These are phyloP conservation scores for Dendrocalamus latiflorus DNA, from an alignment of 202 grass and related monocot species.

Conservation along the genomic window DNA sequence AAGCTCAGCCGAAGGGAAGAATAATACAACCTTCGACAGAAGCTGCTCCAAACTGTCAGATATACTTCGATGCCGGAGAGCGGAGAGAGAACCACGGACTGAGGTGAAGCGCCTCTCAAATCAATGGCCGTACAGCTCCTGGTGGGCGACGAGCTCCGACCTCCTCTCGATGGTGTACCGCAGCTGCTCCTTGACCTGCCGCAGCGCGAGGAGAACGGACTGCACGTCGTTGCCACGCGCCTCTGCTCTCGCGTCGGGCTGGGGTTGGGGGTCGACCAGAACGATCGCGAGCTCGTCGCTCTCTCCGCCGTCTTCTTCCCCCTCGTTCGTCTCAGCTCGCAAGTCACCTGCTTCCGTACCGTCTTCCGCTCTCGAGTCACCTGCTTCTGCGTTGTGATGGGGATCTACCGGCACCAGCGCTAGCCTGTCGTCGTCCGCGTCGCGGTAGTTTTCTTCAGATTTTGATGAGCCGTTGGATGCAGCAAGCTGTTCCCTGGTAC, in stretches of 20 bases:
- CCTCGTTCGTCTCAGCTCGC: neutral
- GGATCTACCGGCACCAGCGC: constrained; percentile 37
- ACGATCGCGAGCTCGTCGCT: constrained; percentile 48
- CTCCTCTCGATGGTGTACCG: constrained; percentile 54
- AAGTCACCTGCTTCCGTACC: neutral
- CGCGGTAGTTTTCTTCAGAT: constrained; percentile 7
- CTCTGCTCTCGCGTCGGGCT: neutral
- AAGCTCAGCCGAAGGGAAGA: neutral
- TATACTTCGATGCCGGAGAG: neutral
- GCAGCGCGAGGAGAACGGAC: constrained; percentile 72
- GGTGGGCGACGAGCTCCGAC: constrained; percentile 45
- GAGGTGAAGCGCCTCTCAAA: neutral
- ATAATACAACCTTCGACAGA: neutral
- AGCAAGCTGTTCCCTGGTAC: constrained; percentile 24
- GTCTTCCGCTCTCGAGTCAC: neutral
- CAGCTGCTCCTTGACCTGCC: constrained; percentile 80
- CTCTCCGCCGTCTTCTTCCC: neutral
- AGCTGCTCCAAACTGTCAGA: neutral
- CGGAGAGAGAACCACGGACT: neutral
- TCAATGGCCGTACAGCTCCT: constrained; percentile 61
- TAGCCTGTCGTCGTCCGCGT: constrained; percentile 42
- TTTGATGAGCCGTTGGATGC: constrained; percentile 19
- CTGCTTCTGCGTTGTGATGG: neutral
- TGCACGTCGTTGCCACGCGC: constrained; percentile 50
- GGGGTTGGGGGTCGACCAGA: constrained; percentile 28